Conservation (phyloP, 495 filamentous ascomycete genomes). For the Penicillium paradoxum region DNA sequence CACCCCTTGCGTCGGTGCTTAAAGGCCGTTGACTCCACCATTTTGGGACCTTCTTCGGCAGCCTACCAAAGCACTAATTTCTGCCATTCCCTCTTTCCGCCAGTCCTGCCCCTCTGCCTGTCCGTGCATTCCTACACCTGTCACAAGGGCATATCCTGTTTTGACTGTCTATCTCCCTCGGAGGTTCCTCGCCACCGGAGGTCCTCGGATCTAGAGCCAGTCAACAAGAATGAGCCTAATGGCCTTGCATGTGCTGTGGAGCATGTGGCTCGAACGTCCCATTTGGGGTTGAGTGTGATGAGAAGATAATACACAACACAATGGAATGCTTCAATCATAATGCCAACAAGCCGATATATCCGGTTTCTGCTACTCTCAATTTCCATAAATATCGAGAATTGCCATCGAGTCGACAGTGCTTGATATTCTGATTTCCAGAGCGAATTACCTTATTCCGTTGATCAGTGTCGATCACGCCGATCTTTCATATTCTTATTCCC, state of each 20-base stretch:
- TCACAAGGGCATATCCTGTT: neutral
- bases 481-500: conserved; percentile 9
- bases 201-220: neutral
- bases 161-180: neutral
- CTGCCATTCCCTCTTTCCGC: neutral
- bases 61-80: neutral
- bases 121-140: neutral
- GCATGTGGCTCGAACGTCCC: neutral
- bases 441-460: neutral
- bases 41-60: neutral
- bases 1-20: conserved; percentile 4
- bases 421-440: neutral
- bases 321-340: neutral
- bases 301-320: neutral
- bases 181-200: neutral
- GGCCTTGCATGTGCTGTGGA: neutral
- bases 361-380: neutral
- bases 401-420: neutral
- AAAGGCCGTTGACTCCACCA: neutral
- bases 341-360: neutral
- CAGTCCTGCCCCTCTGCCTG: neutral
- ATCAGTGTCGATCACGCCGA: conserved; percentile 16
- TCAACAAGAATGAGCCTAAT: neutral
- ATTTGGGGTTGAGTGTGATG: neutral
- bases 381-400: neutral